Conservation (phyloP, 2,329 filamentous ascomycete species). For the Thielaviopsis ethacetica region DNA sequence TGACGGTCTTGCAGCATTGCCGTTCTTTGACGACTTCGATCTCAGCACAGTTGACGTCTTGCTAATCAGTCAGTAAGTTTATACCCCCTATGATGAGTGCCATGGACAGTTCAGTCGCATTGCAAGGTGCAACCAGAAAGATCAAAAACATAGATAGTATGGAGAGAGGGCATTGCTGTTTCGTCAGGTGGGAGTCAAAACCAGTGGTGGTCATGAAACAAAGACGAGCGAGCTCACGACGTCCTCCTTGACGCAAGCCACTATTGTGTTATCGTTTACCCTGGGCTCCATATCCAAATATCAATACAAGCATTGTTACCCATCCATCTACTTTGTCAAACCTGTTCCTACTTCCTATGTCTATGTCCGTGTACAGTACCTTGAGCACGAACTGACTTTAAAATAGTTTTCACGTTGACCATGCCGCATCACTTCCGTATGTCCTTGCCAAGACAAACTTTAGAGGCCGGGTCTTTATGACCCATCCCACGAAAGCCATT, state of each 20-base stretch:
- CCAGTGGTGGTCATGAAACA: background rate
- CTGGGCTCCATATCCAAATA: constrained; percentile 4
- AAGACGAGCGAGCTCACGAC: constrained; percentile 1
- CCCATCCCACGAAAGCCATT: constrained; percentile 95
- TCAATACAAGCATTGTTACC: constrained; percentile 7
- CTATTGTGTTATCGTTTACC: constrained; percentile 1
- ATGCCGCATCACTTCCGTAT: constrained; percentile 96
- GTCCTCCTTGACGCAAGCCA: constrained; percentile 5
- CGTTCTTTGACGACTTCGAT: constrained; percentile 98
- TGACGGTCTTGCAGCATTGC: constrained; percentile 80
- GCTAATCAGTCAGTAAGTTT: constrained; percentile 94
- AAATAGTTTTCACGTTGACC: constrained; percentile 86
- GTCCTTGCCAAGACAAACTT: constrained; percentile 98
- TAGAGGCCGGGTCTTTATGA: constrained; percentile 94
- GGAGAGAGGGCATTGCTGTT: background rate
- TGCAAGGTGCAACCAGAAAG: background rate
- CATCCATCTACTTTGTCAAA: background rate
- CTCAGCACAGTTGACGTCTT: constrained; percentile 93
- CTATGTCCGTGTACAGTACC: constrained; percentile 5
- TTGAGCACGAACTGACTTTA: background rate
- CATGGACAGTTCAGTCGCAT: background rate
- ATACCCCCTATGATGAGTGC: background rate
- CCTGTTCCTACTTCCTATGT: background rate
- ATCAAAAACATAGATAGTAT: background rate
- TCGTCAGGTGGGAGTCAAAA: constrained; percentile 1